These are phyloP conservation scores for Cytospora mali DNA, from an alignment of 2,329 filamentous ascomycete species.

Conservation along the genomic window DNA sequence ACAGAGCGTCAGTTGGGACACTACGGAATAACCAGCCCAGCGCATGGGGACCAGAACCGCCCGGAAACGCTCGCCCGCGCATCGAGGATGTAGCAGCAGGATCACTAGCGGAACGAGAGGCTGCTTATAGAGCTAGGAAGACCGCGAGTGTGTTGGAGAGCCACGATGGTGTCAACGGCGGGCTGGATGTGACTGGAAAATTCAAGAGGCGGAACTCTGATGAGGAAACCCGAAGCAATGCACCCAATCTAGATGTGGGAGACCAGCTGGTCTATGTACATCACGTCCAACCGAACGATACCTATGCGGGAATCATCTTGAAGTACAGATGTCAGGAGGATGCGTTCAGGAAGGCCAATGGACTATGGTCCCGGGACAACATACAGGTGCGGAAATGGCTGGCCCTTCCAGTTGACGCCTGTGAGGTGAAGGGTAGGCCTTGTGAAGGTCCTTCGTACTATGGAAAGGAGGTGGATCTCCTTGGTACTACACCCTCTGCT, in stretches of 20 bases:
- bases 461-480: slow-evolving; percentile 50
- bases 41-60: slow-evolving; percentile 57
- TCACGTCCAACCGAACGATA: slow-evolving; percentile 79
- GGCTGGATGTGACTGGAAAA: slow-evolving; percentile 56
- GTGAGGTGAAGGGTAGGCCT: slow-evolving; percentile 75
- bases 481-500: slow-evolving; percentile 51
- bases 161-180: slow-evolving; percentile 61
- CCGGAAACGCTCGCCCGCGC: slow-evolving; percentile 41
- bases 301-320: slow-evolving; percentile 86
- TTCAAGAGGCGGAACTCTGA: slow-evolving; percentile 72
- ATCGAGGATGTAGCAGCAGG: slow-evolving; percentile 57
- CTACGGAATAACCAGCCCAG: slow-evolving; percentile 33
- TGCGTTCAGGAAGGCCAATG: slow-evolving; percentile 82
- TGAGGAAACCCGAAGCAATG: slow-evolving; percentile 47
- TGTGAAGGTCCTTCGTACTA: slow-evolving; percentile 56
- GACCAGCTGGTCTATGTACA: slow-evolving; percentile 91
- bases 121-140: slow-evolving; percentile 57
- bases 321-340: slow-evolving; percentile 86
- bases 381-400: slow-evolving; percentile 83
- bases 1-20: slow-evolving; percentile 35
- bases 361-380: slow-evolving; percentile 92
- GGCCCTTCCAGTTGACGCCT: slow-evolving; percentile 85
- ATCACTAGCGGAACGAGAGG: slow-evolving; percentile 55
- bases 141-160: slow-evolving; percentile 64
- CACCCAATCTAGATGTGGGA: slow-evolving; percentile 61